Conservation (phyloP, 331 rosid species). For the Quercus phellos region DNA sequence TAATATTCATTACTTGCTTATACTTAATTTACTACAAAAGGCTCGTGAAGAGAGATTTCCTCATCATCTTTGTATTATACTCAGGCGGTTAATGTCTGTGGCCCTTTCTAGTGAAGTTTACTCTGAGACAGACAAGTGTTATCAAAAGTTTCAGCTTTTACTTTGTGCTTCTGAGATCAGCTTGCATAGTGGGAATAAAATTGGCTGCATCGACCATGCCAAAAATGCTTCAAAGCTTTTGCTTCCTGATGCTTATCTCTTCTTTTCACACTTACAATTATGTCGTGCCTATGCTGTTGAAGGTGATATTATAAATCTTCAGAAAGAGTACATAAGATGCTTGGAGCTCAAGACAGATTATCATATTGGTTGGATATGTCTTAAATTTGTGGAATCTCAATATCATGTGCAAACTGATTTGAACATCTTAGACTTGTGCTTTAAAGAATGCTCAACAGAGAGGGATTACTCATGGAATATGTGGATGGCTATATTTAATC, state of each 20-base stretch:
- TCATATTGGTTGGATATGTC: constrained; percentile 83
- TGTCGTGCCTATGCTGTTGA: constrained; percentile 68
- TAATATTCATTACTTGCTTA: constrained; percentile 65
- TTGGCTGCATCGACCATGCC: constrained; percentile 57
- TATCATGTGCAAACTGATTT: constrained; percentile 38
- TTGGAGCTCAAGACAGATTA: constrained; percentile 66
- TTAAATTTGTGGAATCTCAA: constrained; percentile 60
- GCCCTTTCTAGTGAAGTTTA: constrained; percentile 57
- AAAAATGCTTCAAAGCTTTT: constrained; percentile 50
- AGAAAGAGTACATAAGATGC: constrained; percentile 55
- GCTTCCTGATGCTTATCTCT: constrained; percentile 58
- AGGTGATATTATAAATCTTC: constrained; percentile 49
- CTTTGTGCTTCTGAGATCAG: constrained; percentile 91
- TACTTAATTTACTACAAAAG: constrained; percentile 73
- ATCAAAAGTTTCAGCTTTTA: constrained; percentile 65
- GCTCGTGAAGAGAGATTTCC: constrained; percentile 96
- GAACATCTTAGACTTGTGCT: constrained; percentile 41
- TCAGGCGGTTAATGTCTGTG: constrained; percentile 53
- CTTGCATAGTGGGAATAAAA: constrained; percentile 59
- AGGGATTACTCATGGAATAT: constrained; percentile 34
- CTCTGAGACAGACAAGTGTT: constrained; percentile 28
- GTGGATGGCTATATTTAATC: constrained; percentile 59
- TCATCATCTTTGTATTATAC: constrained; percentile 46
- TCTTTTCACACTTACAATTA: constrained; percentile 75
- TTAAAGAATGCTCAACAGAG: constrained; percentile 42